These are phyloP conservation scores for Persicaria tinctoria DNA, from an alignment of 148 eudicot genomes.

Conservation along the genomic window DNA sequence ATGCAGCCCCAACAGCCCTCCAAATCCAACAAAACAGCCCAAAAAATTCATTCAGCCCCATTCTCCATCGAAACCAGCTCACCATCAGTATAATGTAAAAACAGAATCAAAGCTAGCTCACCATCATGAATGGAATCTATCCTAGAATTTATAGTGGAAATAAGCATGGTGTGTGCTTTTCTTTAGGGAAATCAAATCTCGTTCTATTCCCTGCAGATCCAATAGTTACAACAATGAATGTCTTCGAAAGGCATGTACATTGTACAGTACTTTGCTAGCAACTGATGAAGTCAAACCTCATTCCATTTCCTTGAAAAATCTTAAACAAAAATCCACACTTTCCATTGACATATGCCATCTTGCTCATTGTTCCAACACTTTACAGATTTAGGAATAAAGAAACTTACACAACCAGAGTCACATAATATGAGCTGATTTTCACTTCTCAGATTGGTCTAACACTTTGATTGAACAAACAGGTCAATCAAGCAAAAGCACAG, in stretches of 20 bases:
- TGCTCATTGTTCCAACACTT: not conserved
- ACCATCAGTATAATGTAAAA: no score
- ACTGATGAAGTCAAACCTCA: not conserved
- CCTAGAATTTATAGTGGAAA: no score
- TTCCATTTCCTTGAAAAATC: not conserved
- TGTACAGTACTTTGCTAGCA: not conserved
- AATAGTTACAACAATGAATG: not conserved
- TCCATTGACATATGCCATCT: not conserved
- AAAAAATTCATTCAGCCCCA: no score
- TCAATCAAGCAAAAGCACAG: no score
- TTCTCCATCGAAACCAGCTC: no score
- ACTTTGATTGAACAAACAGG: no score
- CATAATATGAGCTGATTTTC: not conserved
- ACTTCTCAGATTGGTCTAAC: no score
- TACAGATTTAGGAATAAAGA: not conserved
- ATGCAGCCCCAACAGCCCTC: no score
- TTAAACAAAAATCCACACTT: not conserved
- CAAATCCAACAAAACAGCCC: no score
- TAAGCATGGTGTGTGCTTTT: no score
- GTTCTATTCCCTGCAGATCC: constrained; percentile 60
- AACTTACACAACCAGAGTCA: not conserved
- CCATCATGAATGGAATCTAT: no score
- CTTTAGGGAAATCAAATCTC: constrained; percentile 29
- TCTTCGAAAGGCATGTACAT: not conserved
- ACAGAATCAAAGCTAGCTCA: no score